These are phyloP conservation scores for Metarhizium robertsii DNA, from an alignment of 2,329 filamentous ascomycete species.

Conservation along the genomic window DNA sequence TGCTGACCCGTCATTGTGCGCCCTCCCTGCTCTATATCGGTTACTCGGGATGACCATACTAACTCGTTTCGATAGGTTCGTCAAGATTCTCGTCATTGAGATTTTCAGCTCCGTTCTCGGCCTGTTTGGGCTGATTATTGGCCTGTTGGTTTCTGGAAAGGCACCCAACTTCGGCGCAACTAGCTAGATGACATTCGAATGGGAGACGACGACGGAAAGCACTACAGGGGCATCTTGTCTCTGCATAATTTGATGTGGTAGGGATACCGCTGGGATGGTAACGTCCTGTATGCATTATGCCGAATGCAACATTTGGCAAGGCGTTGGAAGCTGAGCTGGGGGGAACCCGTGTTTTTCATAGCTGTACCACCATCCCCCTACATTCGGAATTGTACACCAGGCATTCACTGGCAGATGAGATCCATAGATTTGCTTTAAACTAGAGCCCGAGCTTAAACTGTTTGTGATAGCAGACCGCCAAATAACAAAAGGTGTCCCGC, in stretches of 20 bases:
- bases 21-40: conserved; percentile 11
- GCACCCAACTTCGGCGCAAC: conserved; percentile 35
- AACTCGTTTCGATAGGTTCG: conserved; percentile 54
- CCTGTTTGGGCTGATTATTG: conserved; percentile 92
- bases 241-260: background rate
- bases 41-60: conserved; percentile 7
- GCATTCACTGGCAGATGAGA: conserved; percentile 16
- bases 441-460: background rate
- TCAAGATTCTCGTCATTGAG: conserved; percentile 97
- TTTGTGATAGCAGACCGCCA: no score
- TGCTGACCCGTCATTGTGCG: conserved; percentile 80
- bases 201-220: background rate
- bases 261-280: background rate
- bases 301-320: conserved; percentile 24
- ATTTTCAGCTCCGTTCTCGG: conserved; percentile 98
- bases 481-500: no score
- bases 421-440: conserved; percentile 8
- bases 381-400: conserved; percentile 24
- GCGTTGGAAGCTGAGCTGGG: conserved; percentile 29
- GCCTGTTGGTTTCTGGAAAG: conserved; percentile 78
- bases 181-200: background rate
- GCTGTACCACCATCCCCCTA: conserved; percentile 24
- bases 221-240: background rate
- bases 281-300: conserved; percentile 21
- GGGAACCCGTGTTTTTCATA: conserved; percentile 18